Evolutionary conservation across 2,329 filamentous ascomycete species (phyloP).

Genomic region (Pleomassaria siparia): DNA sequence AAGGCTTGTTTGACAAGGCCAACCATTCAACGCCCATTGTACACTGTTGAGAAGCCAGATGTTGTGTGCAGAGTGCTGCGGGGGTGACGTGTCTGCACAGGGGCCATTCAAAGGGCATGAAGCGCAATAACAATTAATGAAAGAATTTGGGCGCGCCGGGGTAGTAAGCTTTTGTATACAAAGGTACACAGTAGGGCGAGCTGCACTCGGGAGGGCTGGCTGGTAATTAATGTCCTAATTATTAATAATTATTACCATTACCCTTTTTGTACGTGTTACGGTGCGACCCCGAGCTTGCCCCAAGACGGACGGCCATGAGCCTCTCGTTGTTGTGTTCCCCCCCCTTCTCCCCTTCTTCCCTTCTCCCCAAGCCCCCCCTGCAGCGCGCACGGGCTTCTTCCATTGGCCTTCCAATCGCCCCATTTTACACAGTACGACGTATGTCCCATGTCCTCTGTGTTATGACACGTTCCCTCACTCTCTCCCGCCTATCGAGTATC

Average conservation of each 20-base stretch:
- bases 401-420: constrained; percentile 3
- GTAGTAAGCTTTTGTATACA: no score
- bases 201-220: not conserved
- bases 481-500: constrained; percentile 16
- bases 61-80: not conserved
- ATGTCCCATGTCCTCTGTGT: no score
- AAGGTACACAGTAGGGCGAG: no score
- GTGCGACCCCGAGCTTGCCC: not conserved
- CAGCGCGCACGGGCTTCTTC: constrained; percentile 2
- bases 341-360: no score
- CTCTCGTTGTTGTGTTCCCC: constrained; percentile 2
- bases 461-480: constrained; percentile 12
- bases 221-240: not conserved
- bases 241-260: no score
- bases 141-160: constrained; percentile 6
- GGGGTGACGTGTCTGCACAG: not conserved
- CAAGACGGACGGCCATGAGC: no score
- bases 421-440: no score
- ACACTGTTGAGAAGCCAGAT: no score
- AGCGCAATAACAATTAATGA: constrained; percentile 7
- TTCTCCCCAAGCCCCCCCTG: not conserved
- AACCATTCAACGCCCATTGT: no score
- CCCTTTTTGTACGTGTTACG: no score
- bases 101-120: not conserved
- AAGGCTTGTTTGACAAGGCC: no score